Base-by-base conservation (phyloP, 164 flowering plant species). In the Nelumbo lutea region DNA sequence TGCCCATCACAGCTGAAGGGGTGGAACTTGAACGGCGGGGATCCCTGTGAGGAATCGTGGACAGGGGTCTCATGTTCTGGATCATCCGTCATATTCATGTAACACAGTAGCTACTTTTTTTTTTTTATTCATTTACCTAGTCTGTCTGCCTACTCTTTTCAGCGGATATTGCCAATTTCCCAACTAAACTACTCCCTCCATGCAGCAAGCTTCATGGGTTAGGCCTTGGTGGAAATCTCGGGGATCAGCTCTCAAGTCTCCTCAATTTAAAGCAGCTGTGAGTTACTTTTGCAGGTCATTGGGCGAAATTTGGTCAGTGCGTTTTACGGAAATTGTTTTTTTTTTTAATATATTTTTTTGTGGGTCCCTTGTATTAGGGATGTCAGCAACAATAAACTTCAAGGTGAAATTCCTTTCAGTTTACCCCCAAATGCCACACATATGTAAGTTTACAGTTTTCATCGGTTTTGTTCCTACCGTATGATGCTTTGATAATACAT, bases 31-130 rank as follows among this genome's bases (percentile, higher is more conserved):
- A 73, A 67, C 9, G 82, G 83, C 5, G 91, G 88, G 9, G 98
- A 93, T 70, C 98, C 98, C 7, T 93, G 98, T 68, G 84, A 57
- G 40, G 90, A 93, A 59, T 76, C 78, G 11, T 93, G 98, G 96
- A 79, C 74, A 5, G 98, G 98, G 69, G 81, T 93, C 42, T 75
- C 83, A 11, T 93, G 98, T 71, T 74, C 43, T 59, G 88, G 82
- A 2, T 79, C 96, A 66, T 85, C 92, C 9, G 78, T 90, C 13
- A 72, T 79, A 65, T 70, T 78, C 80, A 79, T 93, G 98, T 90
- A 82, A 70, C 45, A 46, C 47, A 15, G 46, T 15, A 56, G 43
- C 1, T 43, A 4, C 61, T n/a, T 10, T 4, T 27, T 59, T 8
- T 0, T 51, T 1, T 56, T n/a, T 11, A 69, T 50, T 61, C 48